A percentile compares a stretch with the other conserved stretches of the same genome.
These are phyloP conservation scores for Torulaspora franciscae DNA, from an alignment of 805 yeast genomes.

Conservation along the genomic window DNA sequence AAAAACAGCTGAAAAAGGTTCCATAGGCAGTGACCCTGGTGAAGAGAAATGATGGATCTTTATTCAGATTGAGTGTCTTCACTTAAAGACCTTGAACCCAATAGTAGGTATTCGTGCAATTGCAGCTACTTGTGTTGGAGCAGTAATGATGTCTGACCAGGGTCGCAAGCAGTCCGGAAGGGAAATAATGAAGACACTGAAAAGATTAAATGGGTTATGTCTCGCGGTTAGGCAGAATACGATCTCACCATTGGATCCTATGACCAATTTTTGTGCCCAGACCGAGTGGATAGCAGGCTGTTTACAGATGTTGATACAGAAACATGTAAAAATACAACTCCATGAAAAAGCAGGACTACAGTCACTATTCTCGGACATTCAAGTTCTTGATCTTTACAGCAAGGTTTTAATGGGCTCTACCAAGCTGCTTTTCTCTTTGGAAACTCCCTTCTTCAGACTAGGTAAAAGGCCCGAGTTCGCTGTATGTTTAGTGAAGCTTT, in stretches of 20 bases:
- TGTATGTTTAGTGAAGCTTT: constrained; percentile 9
- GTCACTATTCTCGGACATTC: constrained; percentile 8
- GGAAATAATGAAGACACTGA: constrained; percentile 4
- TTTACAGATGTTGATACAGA: constrained; percentile 3
- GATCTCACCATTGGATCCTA: constrained; percentile 10
- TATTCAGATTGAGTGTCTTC: neutral
- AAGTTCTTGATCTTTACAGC: constrained; percentile 13
- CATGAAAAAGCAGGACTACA: constrained; percentile 3
- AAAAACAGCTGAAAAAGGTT: constrained; percentile 2
- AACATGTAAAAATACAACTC: constrained; percentile 1
- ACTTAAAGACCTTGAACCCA: neutral
- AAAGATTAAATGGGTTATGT: constrained; percentile 8
- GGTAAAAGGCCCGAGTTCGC: constrained; percentile 14
- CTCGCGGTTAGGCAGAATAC: constrained; percentile 6
- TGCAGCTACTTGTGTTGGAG: neutral
- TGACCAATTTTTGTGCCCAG: constrained; percentile 5
- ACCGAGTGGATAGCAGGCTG: constrained; percentile 7
- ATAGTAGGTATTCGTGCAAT: neutral
- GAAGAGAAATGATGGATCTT: neutral
- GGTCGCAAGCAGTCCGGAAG: neutral
- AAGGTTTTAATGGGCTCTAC: constrained; percentile 13
- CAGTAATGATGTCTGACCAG: constrained; percentile 2
- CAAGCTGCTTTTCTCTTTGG: constrained; percentile 14
- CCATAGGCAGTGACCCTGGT: neutral
- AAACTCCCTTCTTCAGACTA: constrained; percentile 16